These are phyloP conservation scores for Theobroma cacao DNA, from an alignment of 345 rosid species.

Conservation along the genomic window DNA sequence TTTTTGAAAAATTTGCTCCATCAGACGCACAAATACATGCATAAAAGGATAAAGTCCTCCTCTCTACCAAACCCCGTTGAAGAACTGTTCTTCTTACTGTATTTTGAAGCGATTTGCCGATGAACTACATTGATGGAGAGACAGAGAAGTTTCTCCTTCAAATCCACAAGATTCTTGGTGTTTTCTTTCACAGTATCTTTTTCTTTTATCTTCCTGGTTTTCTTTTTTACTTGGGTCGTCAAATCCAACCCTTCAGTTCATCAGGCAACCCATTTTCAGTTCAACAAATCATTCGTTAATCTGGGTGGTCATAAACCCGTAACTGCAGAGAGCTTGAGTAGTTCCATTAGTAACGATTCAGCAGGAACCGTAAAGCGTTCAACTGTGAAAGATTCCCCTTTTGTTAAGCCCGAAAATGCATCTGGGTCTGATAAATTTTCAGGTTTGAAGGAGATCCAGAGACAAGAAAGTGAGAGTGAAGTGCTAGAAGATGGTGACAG, in stretches of 20 bases:
- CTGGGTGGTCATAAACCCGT: conserved; percentile 21
- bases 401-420: conserved; percentile 27
- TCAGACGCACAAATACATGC: background rate
- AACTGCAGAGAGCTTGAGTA: conserved; percentile 24
- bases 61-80: conserved; percentile 3
- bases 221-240: conserved; percentile 54
- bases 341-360: conserved; percentile 30
- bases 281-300: conserved; percentile 28
- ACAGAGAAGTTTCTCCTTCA: conserved; percentile 71
- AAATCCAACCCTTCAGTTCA: conserved; percentile 49
- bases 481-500: conserved; percentile 8
- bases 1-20: background rate
- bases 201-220: conserved; percentile 50
- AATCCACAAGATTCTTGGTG: conserved; percentile 54
- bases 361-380: conserved; percentile 22
- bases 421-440: conserved; percentile 41
- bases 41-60: background rate
- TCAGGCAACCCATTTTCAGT: conserved; percentile 35
- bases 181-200: conserved; percentile 50
- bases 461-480: conserved; percentile 16
- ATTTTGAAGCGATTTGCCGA: conserved; percentile 12
- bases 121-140: conserved; percentile 56
- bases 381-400: conserved; percentile 34
- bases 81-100: background rate
- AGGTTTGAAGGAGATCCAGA: conserved; percentile 5